Evolutionary conservation across 768 basidiomycete genomes (phyloP).

Genomic region (Leccinum incarnatum): DNA sequence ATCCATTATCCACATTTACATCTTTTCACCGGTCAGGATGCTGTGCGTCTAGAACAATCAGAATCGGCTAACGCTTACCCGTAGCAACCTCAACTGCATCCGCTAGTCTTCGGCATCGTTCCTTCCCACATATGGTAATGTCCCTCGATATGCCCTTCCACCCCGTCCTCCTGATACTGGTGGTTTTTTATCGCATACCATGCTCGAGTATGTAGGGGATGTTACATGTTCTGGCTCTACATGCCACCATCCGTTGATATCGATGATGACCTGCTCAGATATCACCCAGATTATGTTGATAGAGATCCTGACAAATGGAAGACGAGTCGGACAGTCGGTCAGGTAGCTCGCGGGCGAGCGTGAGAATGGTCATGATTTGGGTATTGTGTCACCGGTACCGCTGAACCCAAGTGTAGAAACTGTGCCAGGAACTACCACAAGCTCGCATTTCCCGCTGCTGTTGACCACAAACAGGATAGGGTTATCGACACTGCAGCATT

Average conservation of each 20-base stretch:
- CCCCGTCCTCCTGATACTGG: conserved; percentile 20
- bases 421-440: conserved; percentile 5
- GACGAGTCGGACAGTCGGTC: conserved; percentile 25
- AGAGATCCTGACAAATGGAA: conserved; percentile 9
- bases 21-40: conserved; percentile 24
- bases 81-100: conserved; percentile 12
- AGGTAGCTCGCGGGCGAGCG: conserved; percentile 15
- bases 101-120: conserved; percentile 14
- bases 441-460: conserved; percentile 1
- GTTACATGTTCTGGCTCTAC: conserved; percentile 3
- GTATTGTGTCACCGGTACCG: conserved; percentile 12
- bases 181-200: conserved; percentile 13
- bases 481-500: conserved; percentile 10
- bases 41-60: conserved; percentile 9
- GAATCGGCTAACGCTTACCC: conserved; percentile 8
- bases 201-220: conserved; percentile 18
- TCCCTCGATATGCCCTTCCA: conserved; percentile 15
- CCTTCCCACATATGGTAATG: conserved; percentile 22
- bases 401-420: conserved; percentile 16
- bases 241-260: conserved; percentile 10
- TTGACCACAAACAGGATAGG: conserved; percentile 7
- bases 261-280: conserved; percentile 18
- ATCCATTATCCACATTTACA: conserved; percentile 18
- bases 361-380: conserved; percentile 9
- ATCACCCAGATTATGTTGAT: conserved; percentile 6